Evolutionary conservation across 1,139 yeast species (phyloP), one percentile per base, ranked within the genome.

Genomic region (Pichia sp.): DNA sequence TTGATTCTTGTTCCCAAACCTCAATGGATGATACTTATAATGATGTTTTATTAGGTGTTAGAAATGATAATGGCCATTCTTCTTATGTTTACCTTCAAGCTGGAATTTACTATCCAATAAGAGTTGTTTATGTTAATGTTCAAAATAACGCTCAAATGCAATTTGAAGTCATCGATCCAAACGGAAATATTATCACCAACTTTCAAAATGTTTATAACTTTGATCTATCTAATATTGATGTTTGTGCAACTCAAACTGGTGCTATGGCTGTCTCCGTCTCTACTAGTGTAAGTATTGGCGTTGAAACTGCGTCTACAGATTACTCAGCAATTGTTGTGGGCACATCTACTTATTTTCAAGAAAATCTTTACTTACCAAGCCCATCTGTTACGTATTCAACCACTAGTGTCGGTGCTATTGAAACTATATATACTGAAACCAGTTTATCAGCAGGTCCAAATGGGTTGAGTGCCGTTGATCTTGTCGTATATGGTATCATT

Each of bases 271-370:
- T 34, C 9, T 26, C 37, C 14, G 34, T 36, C n/a, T 11, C 27
- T 6, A 35, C 43, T 11, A 13, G 21, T 5, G 15, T 26, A 10
- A 11, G 11, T 14, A n/a, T 26, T 21, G 33, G 31, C 20, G 33
- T 37, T 16, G 40, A 66, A 1, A 68, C 76, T 30, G 80, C 81
- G 31, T 60, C 68, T 38, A 80, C 80, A 0, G 52, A 57, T 1
- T 50, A 52, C 22, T 77, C 72, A 3, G 59, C 49, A 61, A 10
- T 65, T 65, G 63, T 63, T 1, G 54, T 62, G 18, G 46, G 51
- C 3, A 26, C 45, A 40, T 43, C 43, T 23, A 47, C 54, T n/a
- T 40, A 38, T 21, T 38, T 51, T 18, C 24, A 26, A 9, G 42
- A 40, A 35, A 18, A 28, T 25, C 15, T 24, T 40, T 41, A 31